These are phyloP conservation scores for Noccaea caerulescens DNA, from an alignment of 345 rosid genomes.

Conservation along the genomic window DNA sequence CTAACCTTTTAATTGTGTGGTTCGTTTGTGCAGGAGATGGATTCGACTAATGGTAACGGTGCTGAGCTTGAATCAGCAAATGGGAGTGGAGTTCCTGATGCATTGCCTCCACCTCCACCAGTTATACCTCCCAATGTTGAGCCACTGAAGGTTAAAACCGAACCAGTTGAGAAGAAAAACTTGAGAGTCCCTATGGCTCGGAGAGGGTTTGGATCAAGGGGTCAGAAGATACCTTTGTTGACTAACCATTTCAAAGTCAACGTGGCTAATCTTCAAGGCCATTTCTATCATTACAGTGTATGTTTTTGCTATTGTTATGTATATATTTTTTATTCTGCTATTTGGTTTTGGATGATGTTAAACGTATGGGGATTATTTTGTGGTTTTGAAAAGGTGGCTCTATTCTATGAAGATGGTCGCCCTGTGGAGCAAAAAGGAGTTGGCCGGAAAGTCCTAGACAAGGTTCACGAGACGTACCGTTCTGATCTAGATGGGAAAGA, in stretches of 20 bases:
- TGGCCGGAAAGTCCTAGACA: conserved; percentile 74
- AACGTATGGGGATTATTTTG: not conserved
- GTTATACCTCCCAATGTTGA: conserved; percentile 64
- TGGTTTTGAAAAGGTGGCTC: conserved; percentile 55
- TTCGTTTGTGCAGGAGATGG: conserved; percentile 55
- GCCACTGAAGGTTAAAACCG: conserved; percentile 50
- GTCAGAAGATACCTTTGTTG: conserved; percentile 60
- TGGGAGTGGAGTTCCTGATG: conserved; percentile 47
- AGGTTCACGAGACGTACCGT: conserved; percentile 69
- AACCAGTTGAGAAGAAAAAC: conserved; percentile 59
- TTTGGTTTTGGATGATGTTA: not conserved
- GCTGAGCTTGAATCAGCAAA: conserved; percentile 51
- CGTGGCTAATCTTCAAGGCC: conserved; percentile 56
- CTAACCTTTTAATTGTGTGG: not conserved
- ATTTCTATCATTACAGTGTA: conserved; percentile 83
- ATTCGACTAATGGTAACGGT: conserved; percentile 40
- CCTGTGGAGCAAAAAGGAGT: conserved; percentile 83
- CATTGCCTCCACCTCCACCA: conserved; percentile 79
- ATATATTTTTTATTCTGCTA: not conserved
- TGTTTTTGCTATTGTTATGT: conserved; percentile 10
- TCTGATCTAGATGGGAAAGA: conserved; percentile 71
- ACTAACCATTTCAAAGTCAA: conserved; percentile 89
- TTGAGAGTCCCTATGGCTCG: conserved; percentile 64
- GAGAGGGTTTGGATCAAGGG: conserved; percentile 69
- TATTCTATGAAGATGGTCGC: conserved; percentile 84